phyloP scores from a whole-genome alignment of 805 yeast genomes.

The Saccharomycopsis fodiens region DNA sequence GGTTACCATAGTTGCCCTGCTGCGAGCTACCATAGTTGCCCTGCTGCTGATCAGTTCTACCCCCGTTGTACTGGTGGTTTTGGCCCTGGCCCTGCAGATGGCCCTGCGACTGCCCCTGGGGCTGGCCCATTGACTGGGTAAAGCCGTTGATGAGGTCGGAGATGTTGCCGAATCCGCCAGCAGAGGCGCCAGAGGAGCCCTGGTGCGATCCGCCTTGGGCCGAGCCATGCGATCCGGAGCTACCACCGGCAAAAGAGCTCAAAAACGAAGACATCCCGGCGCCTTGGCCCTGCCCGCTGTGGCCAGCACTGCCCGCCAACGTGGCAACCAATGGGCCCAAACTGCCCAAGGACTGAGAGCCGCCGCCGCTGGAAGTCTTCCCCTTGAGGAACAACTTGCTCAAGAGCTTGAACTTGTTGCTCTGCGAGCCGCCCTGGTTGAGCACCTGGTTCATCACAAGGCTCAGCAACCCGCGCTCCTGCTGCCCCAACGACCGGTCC shows the following conservation, averaged over 20 bases:
- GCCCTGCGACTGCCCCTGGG: neutral
- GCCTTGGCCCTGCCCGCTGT: neutral
- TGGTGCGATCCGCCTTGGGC: neutral
- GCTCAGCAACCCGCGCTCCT: slow-evolving; percentile 14
- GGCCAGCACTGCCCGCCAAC: slow-evolving; percentile 10
- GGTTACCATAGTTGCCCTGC: neutral
- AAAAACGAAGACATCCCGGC: neutral
- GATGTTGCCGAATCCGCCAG: slow-evolving; percentile 9
- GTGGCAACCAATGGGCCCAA: slow-evolving; percentile 19
- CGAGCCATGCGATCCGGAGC: neutral
- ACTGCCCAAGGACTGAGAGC: slow-evolving; percentile 15
- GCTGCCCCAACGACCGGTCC: slow-evolving; percentile 17
- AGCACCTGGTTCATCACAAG: slow-evolving; percentile 10
- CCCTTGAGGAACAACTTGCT: slow-evolving; percentile 10
- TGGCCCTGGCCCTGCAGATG: neutral
- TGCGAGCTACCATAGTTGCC: neutral
- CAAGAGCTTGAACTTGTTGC: slow-evolving; percentile 12
- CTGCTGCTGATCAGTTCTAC: neutral
- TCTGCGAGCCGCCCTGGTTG: slow-evolving; percentile 8
- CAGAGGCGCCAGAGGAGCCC: slow-evolving; percentile 1
- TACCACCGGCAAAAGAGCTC: neutral
- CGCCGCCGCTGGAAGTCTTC: slow-evolving; percentile 9
- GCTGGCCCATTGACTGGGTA: neutral
- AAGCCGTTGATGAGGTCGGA: slow-evolving; percentile 14
- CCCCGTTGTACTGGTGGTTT: no score